phyloP scores from a whole-genome alignment of 768 basidiomycete species.

The Leccinum pellstonianum region DNA sequence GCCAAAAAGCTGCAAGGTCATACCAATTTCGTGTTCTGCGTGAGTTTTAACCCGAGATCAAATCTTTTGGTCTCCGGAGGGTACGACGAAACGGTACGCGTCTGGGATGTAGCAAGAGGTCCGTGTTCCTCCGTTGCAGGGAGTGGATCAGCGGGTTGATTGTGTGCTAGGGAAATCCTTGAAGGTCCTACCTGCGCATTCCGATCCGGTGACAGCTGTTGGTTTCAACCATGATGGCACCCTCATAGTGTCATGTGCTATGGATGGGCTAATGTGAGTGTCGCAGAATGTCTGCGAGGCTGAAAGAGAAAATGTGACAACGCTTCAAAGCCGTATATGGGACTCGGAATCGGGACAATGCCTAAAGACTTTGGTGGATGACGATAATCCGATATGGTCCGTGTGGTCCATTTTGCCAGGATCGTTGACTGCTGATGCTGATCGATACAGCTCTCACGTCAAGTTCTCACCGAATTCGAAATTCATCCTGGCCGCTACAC shows the following conservation, averaged over 20 bases:
- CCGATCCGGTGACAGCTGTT: slow-evolving; percentile 94
- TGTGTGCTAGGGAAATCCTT: slow-evolving; percentile 65
- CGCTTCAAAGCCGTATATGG: slow-evolving; percentile 86
- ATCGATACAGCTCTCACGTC: slow-evolving; percentile 67
- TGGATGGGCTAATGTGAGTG: slow-evolving; percentile 94
- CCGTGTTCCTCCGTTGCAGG: slow-evolving; percentile 1
- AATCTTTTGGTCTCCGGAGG: slow-evolving; percentile 92
- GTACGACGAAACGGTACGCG: slow-evolving; percentile 91
- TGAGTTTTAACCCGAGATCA: slow-evolving; percentile 88
- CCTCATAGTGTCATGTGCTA: slow-evolving; percentile 89
- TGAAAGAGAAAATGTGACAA: slow-evolving; percentile 1
- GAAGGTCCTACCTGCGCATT: slow-evolving; percentile 90
- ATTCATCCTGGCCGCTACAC: slow-evolving; percentile 86
- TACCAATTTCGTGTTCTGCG: slow-evolving; percentile 91
- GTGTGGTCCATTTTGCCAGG: slow-evolving; percentile 13
- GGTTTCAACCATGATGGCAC: slow-evolving; percentile 94
- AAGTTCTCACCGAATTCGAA: slow-evolving; percentile 90
- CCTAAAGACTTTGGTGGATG: slow-evolving; percentile 94
- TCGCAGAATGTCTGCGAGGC: not conserved
- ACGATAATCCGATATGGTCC: slow-evolving; percentile 91
- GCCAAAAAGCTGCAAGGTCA: slow-evolving; percentile 78
- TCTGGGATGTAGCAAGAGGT: slow-evolving; percentile 98
- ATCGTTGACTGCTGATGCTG: slow-evolving; percentile 8
- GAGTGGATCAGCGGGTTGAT: slow-evolving; percentile 4
- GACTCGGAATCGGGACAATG: slow-evolving; percentile 97